Conservation (phyloP, 306 rosid species). For the Acacia crassicarpa region DNA sequence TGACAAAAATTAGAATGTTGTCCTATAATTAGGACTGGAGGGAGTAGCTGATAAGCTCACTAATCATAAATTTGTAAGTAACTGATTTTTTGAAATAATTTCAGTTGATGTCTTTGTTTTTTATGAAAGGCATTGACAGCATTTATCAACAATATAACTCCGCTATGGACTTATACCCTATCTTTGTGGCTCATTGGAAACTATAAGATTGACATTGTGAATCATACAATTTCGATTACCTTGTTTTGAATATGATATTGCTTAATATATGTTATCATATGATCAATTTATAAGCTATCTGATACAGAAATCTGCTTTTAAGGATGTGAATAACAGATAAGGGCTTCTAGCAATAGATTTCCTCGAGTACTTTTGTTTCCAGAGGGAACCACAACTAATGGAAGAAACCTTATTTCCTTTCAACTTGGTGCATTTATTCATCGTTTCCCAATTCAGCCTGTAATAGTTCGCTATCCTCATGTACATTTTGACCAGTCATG, state of each 20-base stretch:
- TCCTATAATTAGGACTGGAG: too few relatives aligned
- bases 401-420: slow-evolving; percentile 82
- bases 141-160: background rate
- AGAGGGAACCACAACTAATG: slow-evolving; percentile 97
- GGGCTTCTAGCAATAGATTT: slow-evolving; percentile 82
- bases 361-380: slow-evolving; percentile 95
- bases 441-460: slow-evolving; percentile 84
- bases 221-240: background rate
- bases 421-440: slow-evolving; percentile 97
- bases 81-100: background rate
- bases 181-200: background rate
- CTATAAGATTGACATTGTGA: background rate
- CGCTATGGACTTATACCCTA: background rate
- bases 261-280: slow-evolving; percentile 30
- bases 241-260: slow-evolving; percentile 11
- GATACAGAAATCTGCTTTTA: slow-evolving; percentile 93
- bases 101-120: background rate
- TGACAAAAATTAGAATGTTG: too few relatives aligned
- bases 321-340: slow-evolving; percentile 98
- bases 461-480: slow-evolving; percentile 89
- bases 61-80: background rate
- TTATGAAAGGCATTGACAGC: background rate
- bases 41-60: background rate
- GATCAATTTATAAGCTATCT: slow-evolving; percentile 81
- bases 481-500: slow-evolving; percentile 98